phyloP scores from a whole-genome alignment of 179 eudicot genomes.

The Silene coronaria region DNA sequence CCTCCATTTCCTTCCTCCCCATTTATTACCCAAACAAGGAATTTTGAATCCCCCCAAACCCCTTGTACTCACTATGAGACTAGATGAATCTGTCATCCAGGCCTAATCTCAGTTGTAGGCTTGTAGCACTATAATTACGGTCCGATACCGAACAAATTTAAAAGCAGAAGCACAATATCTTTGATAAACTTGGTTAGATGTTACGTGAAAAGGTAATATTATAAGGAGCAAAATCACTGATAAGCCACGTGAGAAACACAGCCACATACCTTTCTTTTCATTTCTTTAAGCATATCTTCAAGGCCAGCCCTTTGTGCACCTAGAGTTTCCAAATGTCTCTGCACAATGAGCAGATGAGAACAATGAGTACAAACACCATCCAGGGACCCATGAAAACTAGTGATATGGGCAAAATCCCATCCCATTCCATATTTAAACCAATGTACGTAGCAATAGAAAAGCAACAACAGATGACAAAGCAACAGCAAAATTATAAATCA shows the following conservation, averaged over 20 bases:
- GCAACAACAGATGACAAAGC: not conserved
- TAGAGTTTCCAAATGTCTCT: constrained; percentile 92
- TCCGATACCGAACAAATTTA: not conserved
- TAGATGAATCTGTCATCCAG: not conserved
- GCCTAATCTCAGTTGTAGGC: not conserved
- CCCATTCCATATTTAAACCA: not conserved
- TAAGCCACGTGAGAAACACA: not conserved
- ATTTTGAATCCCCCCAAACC: too few species aligned
- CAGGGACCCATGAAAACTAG: not conserved
- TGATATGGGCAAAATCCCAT: not conserved
- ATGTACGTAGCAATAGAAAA: not conserved
- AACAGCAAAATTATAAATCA: not conserved
- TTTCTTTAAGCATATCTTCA: constrained; percentile 99
- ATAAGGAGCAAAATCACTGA: not conserved
- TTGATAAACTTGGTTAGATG: too few species aligned
- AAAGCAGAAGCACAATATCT: not conserved
- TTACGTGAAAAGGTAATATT: not conserved
- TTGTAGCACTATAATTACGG: not conserved
- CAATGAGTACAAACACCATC: not conserved
- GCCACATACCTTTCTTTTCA: constrained; percentile 82
- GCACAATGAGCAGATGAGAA: constrained; percentile 26
- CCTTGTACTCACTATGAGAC: not conserved
- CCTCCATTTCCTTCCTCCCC: not conserved
- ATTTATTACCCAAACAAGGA: too few species aligned
- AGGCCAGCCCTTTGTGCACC: constrained; percentile 97